A percentile compares a stretch with the other conserved stretches of the same genome.
These are phyloP conservation scores for Penicillium chermesinum DNA, from an alignment of 495 filamentous ascomycete genomes.

Conservation along the genomic window DNA sequence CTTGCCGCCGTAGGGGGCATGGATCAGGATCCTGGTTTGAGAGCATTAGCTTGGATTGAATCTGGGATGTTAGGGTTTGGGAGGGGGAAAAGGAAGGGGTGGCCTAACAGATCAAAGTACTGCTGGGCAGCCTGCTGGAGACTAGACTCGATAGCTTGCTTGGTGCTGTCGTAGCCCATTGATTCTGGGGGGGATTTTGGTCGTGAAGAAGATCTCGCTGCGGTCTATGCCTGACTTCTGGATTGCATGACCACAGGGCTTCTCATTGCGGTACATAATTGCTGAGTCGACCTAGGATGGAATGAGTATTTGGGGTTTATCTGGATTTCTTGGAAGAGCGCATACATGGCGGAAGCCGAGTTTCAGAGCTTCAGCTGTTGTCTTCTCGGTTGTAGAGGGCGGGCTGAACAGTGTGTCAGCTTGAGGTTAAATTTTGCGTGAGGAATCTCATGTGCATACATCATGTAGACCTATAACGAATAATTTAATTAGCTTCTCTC, in stretches of 20 bases:
- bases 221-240: slow-evolving; percentile 37
- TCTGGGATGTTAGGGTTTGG: neutral
- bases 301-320: neutral
- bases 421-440: neutral
- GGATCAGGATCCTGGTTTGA: slow-evolving; percentile 42
- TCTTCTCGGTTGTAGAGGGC: slow-evolving; percentile 46
- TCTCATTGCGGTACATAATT: slow-evolving; percentile 52
- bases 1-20: slow-evolving; percentile 52
- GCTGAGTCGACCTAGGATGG: slow-evolving; percentile 52
- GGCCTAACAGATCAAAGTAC: slow-evolving; percentile 62
- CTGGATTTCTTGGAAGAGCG: neutral
- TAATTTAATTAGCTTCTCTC: neutral
- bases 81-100: neutral
- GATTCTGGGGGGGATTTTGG: slow-evolving; percentile 49
- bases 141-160: slow-evolving; percentile 27
- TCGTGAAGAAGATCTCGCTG: slow-evolving; percentile 50
- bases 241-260: slow-evolving; percentile 46
- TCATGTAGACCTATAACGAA: slow-evolving; percentile 62
- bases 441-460: slow-evolving; percentile 37
- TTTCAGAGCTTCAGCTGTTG: slow-evolving; percentile 58
- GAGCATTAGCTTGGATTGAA: too few species aligned
- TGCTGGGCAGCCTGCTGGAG: slow-evolving; percentile 34
- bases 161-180: slow-evolving; percentile 48
- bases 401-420: too few species aligned
- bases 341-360: slow-evolving; percentile 59